phyloP scores from a whole-genome alignment of 2,329 filamentous ascomycete species.

The Colletotrichum sp. region DNA sequence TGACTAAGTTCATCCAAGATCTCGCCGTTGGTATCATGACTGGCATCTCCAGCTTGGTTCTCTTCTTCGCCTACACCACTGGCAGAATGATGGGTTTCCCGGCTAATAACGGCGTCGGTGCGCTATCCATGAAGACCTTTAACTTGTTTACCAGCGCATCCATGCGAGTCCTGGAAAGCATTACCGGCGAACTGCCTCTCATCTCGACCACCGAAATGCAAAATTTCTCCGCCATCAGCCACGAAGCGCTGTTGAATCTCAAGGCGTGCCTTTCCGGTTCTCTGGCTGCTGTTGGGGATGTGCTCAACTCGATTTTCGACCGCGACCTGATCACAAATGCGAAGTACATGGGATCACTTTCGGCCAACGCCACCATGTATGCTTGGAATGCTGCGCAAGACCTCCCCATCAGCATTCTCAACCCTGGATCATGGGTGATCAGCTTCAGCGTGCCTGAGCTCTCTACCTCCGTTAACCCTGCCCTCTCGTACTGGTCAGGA shows the following conservation, averaged over 20 bases:
- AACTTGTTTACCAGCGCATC: slow-evolving; percentile 46
- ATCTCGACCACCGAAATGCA: slow-evolving; percentile 68
- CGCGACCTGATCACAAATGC: slow-evolving; percentile 45
- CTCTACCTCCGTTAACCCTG: slow-evolving; percentile 52
- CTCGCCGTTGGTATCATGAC: slow-evolving; percentile 67
- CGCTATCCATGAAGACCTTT: slow-evolving; percentile 38
- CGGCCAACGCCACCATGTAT: slow-evolving; percentile 22
- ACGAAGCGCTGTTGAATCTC: slow-evolving; percentile 69
- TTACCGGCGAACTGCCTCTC: slow-evolving; percentile 56
- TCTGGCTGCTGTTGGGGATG: slow-evolving; percentile 41
- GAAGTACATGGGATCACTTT: slow-evolving; percentile 22
- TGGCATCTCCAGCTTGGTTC: slow-evolving; percentile 2
- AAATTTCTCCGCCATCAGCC: slow-evolving; percentile 78
- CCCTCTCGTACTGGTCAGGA: slow-evolving; percentile 70
- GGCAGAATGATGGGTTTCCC: slow-evolving; percentile 22
- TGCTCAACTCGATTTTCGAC: slow-evolving; percentile 48
- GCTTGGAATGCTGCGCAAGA: slow-evolving; percentile 31
- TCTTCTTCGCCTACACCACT: slow-evolving; percentile 14
- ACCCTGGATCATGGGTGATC: slow-evolving; percentile 64
- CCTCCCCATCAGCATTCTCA: slow-evolving; percentile 41
- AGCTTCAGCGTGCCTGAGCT: slow-evolving; percentile 53
- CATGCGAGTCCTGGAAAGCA: slow-evolving; percentile 53
- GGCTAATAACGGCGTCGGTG: slow-evolving; percentile 4
- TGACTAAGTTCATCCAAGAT: slow-evolving; percentile 84
- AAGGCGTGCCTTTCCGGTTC: slow-evolving; percentile 55